These are phyloP conservation scores for Colletotrichum melonis DNA, from an alignment of 2,329 filamentous ascomycete species.

Conservation along the genomic window DNA sequence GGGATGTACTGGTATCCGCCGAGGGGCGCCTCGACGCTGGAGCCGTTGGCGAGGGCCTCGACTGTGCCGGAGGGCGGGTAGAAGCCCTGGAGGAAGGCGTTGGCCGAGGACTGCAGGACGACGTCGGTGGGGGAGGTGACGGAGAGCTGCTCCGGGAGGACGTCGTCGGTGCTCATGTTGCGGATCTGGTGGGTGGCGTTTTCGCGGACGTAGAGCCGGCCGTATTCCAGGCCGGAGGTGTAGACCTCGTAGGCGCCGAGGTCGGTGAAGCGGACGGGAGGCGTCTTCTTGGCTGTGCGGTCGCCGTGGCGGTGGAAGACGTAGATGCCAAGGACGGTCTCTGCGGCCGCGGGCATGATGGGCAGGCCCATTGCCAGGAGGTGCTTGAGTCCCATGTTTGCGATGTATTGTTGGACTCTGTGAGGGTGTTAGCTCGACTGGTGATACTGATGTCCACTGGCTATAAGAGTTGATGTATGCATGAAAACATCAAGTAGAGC, in stretches of 20 bases:
- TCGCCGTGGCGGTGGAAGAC: slow-evolving; percentile 94
- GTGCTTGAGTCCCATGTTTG: slow-evolving; percentile 53
- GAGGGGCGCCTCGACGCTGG: slow-evolving; percentile 73
- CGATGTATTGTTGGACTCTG: neutral
- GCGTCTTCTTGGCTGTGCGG: slow-evolving; percentile 80
- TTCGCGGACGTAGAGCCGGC: slow-evolving; percentile 76
- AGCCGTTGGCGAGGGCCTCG: slow-evolving; percentile 78
- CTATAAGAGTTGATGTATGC: neutral
- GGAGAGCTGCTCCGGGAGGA: slow-evolving; percentile 76
- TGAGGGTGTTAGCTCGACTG: neutral
- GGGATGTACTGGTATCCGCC: slow-evolving; percentile 88
- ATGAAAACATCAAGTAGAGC: neutral
- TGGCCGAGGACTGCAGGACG: slow-evolving; percentile 84
- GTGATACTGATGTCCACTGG: neutral
- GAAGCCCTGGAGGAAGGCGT: slow-evolving; percentile 84
- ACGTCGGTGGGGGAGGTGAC: slow-evolving; percentile 79
- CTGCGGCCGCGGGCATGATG: slow-evolving; percentile 57
- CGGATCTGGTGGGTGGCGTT: slow-evolving; percentile 70
- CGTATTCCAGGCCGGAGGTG: slow-evolving; percentile 79
- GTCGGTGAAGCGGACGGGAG: slow-evolving; percentile 79
- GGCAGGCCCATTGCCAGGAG: slow-evolving; percentile 42
- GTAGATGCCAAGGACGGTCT: slow-evolving; percentile 84
- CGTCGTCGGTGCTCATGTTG: slow-evolving; percentile 73
- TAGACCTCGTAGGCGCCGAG: slow-evolving; percentile 83
- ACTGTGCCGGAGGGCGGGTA: slow-evolving; percentile 79